Evolutionary conservation across 148 eudicot species (phyloP), one percentile per base, ranked within the genome.

Genomic region (Agrostemma githago): DNA sequence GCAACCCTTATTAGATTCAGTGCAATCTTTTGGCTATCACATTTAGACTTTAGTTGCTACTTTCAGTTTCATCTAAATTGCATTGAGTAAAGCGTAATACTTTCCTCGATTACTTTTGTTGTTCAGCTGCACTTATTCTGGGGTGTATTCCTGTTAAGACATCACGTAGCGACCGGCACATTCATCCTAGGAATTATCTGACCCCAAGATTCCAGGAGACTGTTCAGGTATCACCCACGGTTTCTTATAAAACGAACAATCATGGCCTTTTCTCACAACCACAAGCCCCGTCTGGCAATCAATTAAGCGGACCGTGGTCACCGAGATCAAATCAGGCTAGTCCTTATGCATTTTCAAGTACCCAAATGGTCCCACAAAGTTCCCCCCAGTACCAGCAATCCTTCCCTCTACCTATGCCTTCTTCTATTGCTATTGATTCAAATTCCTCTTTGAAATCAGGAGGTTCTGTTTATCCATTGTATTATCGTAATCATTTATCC

Each of bases 91-190:
- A 37, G 73, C 68, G 41, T 76, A 57, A 81, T 81, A 26, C 21
- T 73, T 77, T 63, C 38, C 71, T 54, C 9, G 46, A 70, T 71
- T 71, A 67, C 72, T 60, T 77, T 64, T 86, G 76, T 77, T 85
- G 76, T 51, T 79, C 90, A 94, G 98, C 98, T 87, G 98, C 98
- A 66, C 98, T 94, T 74, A 83, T 89, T 68, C 78, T 94, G 71
- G 98, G 98, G n/a, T 94, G 98, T 82, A 79, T 86, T 73, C 93
- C 97, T 19, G 90, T 89, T 74, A 89, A 90, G 81, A 89, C 93
- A 60, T 85, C 98, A 19, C 86, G 98, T 60, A 92, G 98, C 79
- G 90, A 94, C 74, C 86, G 90, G 39, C 85, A 88, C 72, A 80
- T 75, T 72, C 86, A 86, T 79, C 89, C 88, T 9, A 87, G 90